Evolutionary conservation across 768 basidiomycete species (phyloP), one percentile per base, ranked within the genome.

Genomic region (Suillus spraguei): DNA sequence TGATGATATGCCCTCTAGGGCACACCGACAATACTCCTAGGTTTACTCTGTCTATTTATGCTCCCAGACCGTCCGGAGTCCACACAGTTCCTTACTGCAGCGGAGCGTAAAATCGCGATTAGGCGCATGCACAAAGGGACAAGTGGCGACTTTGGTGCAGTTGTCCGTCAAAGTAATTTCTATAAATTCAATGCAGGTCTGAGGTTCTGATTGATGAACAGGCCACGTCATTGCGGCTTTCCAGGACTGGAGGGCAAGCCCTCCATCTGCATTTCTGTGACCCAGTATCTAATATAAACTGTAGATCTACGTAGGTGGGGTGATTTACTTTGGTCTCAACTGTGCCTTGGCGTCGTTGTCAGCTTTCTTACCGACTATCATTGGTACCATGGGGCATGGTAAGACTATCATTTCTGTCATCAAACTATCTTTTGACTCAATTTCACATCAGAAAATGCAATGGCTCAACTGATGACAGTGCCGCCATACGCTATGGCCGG

Each of bases 301-400:
- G 46, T 49, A 75, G 74, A 71, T 83, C n/a, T 84, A 84, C 53
- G 65, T 76, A 16, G 82, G 76, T n/a, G 83, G 82, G 1, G 68
- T 83, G 38, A 76, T 83, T 35, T 82, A 81, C 67, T 83, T 85
- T 63, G 83, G 79, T 17, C 72, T 80, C 8, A 82, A 82, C 64
- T 78, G 77, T 60, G 81, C 85, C 13, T 74, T 83, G 0, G 80
- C 82, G 20, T 83, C 84, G 8, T 76, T 81, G 9, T 80, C 81
- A 3, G 82, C 85, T 1, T 86, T 86, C 72, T 71, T 86, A 24
- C 85, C 85, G 2, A 85, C 83, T 0, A 84, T 86, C 67, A 83
- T 86, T 35, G 77, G 74, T 64, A 83, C 82, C 0, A 82, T 83
- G 70, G 82, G 80, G 9, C 77, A 76, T 68, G 78, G 82, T 83